Percentiles rank a stretch among this genome's conserved stretches.
Evolutionary conservation across 129 eudicot genomes (phyloP).

Genomic region (Silybum marianum): DNA sequence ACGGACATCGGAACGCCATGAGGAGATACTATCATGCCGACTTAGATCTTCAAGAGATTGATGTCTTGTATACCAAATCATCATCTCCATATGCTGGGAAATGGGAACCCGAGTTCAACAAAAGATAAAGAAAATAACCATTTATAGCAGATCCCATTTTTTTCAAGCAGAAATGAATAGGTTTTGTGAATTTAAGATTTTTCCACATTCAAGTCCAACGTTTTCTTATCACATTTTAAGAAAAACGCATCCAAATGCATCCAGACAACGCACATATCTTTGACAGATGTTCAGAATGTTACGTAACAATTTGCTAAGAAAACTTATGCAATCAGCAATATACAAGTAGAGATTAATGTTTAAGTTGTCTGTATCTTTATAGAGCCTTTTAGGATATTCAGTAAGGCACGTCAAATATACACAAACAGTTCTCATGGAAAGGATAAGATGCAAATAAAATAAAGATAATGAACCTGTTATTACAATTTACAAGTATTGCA

Average conservation of each 20-base stretch:
- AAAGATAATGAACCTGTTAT: background rate
- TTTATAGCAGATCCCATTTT: background rate
- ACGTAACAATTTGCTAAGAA: no score
- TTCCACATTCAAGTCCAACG: background rate
- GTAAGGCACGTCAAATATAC: background rate
- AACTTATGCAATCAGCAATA: no score
- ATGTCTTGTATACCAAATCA: slow-evolving; percentile 84
- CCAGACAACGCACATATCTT: no score
- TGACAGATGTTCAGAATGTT: no score
- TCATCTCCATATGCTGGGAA: slow-evolving; percentile 85
- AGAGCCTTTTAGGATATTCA: background rate
- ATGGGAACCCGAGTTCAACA: slow-evolving; percentile 33
- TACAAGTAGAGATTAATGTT: no score
- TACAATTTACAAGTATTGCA: no score
- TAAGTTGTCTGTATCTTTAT: no score
- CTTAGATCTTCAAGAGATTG: slow-evolving; percentile 64
- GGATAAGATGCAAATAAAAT: background rate
- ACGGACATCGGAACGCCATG: slow-evolving; percentile 40
- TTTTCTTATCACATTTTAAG: background rate
- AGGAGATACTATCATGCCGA: slow-evolving; percentile 38
- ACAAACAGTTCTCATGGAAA: background rate
- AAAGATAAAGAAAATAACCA: background rate
- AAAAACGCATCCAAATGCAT: no score
- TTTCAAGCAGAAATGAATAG: background rate
- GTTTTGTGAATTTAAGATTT: background rate